phyloP scores from a whole-genome alignment of 768 basidiomycete species.

The Tricholomella constricta region DNA sequence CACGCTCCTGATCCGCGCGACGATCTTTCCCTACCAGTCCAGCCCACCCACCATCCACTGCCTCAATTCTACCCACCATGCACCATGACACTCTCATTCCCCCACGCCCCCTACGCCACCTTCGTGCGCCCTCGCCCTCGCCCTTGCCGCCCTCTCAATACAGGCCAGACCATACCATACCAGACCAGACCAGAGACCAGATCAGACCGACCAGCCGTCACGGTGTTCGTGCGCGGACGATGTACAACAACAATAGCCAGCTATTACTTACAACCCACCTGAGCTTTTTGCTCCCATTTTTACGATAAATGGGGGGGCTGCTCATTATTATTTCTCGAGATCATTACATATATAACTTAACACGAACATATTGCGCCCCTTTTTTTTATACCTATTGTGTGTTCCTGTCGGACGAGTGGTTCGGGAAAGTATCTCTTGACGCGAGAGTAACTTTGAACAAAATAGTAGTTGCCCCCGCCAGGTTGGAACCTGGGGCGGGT shows the following conservation, averaged over 20 bases:
- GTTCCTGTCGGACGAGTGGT: too few relatives aligned
- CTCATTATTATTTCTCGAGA: constrained; percentile 4
- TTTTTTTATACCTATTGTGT: too few relatives aligned
- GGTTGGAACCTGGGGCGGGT: too few relatives aligned
- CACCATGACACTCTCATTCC: not conserved
- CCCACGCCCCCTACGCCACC: not conserved
- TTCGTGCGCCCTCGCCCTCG: too few relatives aligned
- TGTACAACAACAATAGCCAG: constrained; percentile 12
- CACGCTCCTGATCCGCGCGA: not conserved
- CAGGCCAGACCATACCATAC: too few relatives aligned
- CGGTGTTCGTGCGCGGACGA: constrained; percentile 12
- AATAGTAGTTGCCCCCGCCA: too few relatives aligned
- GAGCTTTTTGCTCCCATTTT: too few relatives aligned
- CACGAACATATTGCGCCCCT: constrained; percentile 1
- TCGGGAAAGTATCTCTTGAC: too few relatives aligned
- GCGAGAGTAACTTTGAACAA: too few relatives aligned
- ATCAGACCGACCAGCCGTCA: constrained; percentile 4
- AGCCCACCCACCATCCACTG: not conserved
- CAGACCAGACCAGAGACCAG: too few relatives aligned
- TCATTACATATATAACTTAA: constrained; percentile 4
- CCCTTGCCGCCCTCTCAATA: too few relatives aligned
- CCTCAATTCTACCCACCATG: not conserved
- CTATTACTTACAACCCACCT: constrained; percentile 1
- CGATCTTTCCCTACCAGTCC: not conserved
- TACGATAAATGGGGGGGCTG: not conserved